Percentiles rank a stretch among this genome's conserved stretches.
These are phyloP conservation scores for Hericium alpestre DNA, from an alignment of 768 basidiomycete species.

Conservation along the genomic window DNA sequence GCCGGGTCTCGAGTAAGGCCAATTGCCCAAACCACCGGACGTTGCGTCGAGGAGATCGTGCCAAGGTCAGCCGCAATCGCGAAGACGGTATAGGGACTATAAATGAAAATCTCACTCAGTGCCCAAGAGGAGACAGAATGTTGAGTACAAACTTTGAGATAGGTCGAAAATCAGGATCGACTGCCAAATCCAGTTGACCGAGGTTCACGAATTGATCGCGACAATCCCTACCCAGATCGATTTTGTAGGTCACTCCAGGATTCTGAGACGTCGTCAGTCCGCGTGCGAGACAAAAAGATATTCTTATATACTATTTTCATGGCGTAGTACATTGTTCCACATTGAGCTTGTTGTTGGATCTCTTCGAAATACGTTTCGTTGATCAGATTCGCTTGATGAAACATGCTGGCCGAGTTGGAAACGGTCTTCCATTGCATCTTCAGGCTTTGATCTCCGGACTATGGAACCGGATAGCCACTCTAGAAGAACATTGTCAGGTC, in stretches of 20 bases:
- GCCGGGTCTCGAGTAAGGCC: constrained; percentile 29
- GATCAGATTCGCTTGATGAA: constrained; percentile 6
- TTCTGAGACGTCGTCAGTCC: constrained; percentile 21
- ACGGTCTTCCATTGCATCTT: constrained; percentile 2
- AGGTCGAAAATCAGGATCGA: constrained; percentile 48
- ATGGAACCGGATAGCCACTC: neutral
- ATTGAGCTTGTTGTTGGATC: constrained; percentile 9
- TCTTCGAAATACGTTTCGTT: constrained; percentile 4
- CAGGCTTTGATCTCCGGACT: constrained; percentile 1
- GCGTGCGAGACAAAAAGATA: constrained; percentile 16
- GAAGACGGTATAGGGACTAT: constrained; percentile 51
- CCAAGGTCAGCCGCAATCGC: constrained; percentile 51
- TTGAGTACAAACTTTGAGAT: constrained; percentile 18
- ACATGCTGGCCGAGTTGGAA: neutral
- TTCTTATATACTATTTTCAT: constrained; percentile 2
- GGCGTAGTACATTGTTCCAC: constrained; percentile 12
- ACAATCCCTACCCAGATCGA: constrained; percentile 41
- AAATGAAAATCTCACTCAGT: no score
- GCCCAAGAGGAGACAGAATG: no score
- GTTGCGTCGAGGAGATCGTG: constrained; percentile 20
- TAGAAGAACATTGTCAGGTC: constrained; percentile 34
- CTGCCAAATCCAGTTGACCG: constrained; percentile 39
- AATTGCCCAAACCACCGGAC: constrained; percentile 21
- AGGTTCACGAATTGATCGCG: constrained; percentile 53
- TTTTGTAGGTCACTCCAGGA: constrained; percentile 42